phyloP scores from a whole-genome alignment of 2,329 filamentous ascomycete genomes.

The Rhynchosporium secalis region DNA sequence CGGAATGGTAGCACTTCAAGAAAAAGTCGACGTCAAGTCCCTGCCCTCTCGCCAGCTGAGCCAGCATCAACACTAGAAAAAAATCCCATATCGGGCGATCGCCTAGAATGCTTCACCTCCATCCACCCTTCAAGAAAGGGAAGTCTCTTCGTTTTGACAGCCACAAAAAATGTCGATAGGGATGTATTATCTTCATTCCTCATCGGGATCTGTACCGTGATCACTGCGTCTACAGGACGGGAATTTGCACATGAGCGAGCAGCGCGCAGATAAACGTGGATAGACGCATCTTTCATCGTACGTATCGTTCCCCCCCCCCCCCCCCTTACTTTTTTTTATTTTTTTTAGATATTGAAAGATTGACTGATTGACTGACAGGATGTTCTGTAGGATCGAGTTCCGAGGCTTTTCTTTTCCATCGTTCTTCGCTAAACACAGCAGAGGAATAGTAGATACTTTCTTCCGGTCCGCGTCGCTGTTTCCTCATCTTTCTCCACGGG shows the following conservation, averaged over 20 bases:
- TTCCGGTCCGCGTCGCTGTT: no score
- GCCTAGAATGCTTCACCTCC: slow-evolving; percentile 61
- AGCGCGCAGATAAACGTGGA: slow-evolving; percentile 67
- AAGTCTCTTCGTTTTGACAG: slow-evolving; percentile 63
- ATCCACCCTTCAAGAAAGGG: slow-evolving; percentile 65
- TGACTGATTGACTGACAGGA: no score
- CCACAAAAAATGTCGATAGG: slow-evolving; percentile 62
- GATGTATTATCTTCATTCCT: slow-evolving; percentile 64
- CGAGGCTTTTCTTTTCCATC: slow-evolving; percentile 58
- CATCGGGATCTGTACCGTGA: slow-evolving; percentile 57
- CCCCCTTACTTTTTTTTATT: background rate
- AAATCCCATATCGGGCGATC: slow-evolving; percentile 22
- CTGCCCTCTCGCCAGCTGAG: background rate
- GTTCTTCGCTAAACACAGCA: slow-evolving; percentile 55
- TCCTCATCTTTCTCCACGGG: no score
- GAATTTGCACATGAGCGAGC: slow-evolving; percentile 62
- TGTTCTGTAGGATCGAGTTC: slow-evolving; percentile 51
- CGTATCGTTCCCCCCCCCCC: slow-evolving; percentile 18
- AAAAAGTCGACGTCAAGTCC: background rate
- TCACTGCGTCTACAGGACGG: slow-evolving; percentile 59
- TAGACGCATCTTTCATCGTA: slow-evolving; percentile 51
- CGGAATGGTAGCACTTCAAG: no score
- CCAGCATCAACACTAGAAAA: background rate
- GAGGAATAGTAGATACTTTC: no score
- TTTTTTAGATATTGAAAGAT: no score